Percentiles rank a stretch among this genome's conserved stretches.
Conservation (phyloP, 352 stramenopile species). For the Globisporangium iwayamae region DNA sequence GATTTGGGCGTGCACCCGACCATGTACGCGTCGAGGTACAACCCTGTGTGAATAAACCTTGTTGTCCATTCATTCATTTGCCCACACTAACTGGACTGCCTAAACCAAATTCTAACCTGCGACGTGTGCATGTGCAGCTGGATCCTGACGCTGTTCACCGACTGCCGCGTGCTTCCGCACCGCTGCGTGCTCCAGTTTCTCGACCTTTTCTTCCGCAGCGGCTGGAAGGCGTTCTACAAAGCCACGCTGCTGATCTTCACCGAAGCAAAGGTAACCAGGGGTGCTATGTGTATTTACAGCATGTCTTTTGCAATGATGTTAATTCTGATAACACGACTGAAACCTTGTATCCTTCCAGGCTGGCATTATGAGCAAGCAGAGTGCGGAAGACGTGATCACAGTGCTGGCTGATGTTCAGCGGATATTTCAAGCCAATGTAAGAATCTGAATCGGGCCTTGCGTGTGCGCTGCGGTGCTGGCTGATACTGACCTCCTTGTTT, state of each 20-base stretch:
- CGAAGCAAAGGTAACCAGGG: slow-evolving; percentile 28
- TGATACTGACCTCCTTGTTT: background rate
- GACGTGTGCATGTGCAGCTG: slow-evolving; percentile 22
- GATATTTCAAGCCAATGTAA: slow-evolving; percentile 1
- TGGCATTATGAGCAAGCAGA: slow-evolving; percentile 10
- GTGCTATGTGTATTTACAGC: background rate
- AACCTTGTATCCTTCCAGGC: background rate
- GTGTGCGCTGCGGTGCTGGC: background rate
- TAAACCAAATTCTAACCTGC: too few species aligned
- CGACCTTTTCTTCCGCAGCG: slow-evolving; percentile 46
- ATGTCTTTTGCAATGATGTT: background rate
- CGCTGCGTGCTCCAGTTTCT: slow-evolving; percentile 36
- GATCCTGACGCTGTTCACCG: slow-evolving; percentile 53
- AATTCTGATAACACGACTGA: background rate
- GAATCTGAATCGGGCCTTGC: background rate
- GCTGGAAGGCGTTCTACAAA: slow-evolving; percentile 49
- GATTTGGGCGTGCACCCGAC: slow-evolving; percentile 42
- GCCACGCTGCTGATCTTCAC: slow-evolving; percentile 37
- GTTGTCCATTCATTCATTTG: background rate
- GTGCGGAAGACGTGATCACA: slow-evolving; percentile 4
- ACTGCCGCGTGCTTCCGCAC: slow-evolving; percentile 38
- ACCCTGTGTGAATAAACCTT: background rate
- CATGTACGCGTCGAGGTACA: slow-evolving; percentile 43
- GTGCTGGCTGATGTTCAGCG: background rate
- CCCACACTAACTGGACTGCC: background rate